These are phyloP conservation scores for Boletus rex-veris DNA, from an alignment of 768 basidiomycete genomes.

Conservation along the genomic window DNA sequence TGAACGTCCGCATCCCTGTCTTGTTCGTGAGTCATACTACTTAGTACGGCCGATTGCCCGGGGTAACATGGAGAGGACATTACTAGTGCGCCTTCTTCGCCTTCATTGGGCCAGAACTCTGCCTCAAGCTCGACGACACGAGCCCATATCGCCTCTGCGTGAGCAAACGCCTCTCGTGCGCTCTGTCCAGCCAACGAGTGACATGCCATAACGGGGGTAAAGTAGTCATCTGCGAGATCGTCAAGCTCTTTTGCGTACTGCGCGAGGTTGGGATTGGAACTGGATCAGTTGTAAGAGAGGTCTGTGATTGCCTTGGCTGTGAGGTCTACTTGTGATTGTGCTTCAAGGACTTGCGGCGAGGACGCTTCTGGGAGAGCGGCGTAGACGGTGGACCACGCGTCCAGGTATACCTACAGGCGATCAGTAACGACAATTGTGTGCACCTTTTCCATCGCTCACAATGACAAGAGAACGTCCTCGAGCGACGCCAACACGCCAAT, in stretches of 20 bases:
- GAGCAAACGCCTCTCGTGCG: conserved; percentile 12
- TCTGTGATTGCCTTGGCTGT: conserved; percentile 35
- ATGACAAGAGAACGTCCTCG: conserved; percentile 63
- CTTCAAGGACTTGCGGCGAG: neutral
- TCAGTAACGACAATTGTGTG: neutral
- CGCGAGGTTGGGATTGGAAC: conserved; percentile 46
- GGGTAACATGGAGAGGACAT: no score
- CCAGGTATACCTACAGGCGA: conserved; percentile 55
- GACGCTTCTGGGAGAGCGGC: conserved; percentile 1
- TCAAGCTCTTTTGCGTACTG: conserved; percentile 50
- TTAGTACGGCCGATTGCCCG: no score
- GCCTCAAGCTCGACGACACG: conserved; percentile 60
- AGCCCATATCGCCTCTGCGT: conserved; percentile 51
- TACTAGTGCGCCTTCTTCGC: conserved; percentile 29
- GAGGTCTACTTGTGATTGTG: neutral
- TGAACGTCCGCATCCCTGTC: no score
- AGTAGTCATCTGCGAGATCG: conserved; percentile 41
- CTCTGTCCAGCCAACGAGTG: conserved; percentile 16
- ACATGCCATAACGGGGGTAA: conserved; percentile 33
- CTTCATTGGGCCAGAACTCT: conserved; percentile 53
- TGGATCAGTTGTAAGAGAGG: conserved; percentile 65
- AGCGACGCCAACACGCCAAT: conserved; percentile 43
- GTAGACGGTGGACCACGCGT: conserved; percentile 59
- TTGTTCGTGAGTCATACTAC: no score
- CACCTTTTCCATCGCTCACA: conserved; percentile 81